Base-by-base conservation (phyloP, 768 basidiomycete species). In the Auriscalpium orientale region DNA sequence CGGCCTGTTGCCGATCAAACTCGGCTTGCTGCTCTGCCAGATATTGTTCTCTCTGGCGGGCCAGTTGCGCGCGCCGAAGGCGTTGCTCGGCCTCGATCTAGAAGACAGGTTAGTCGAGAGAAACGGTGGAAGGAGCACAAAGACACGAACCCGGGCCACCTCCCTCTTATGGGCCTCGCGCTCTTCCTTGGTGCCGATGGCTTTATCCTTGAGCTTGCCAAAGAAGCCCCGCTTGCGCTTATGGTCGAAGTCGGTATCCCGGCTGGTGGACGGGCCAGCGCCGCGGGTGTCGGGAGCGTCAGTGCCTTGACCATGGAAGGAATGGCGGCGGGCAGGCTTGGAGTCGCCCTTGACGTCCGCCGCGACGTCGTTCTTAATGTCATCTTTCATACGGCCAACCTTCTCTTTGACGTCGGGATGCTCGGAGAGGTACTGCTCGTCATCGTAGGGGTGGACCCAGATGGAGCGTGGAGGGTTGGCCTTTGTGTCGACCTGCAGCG, bases 401-500 rank as follows among this genome's bases (percentile, higher is more conserved):
- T 77, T 76, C 55, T 76, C 70, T 53, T 65, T 67, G 8, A 71
- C 58, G 4, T 80, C 76, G 8, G 83, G 80, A 58, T 85, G 78
- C 47, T 79, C 76, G 5, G 57, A 61, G n/a, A 86, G 72, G 67
- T 77, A 88, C 51, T 80, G 74, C 47, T 83, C 79, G 65, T 88
- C 85, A 55, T 88, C 83, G 56, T 80, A 80, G 1, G 88, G 87
- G 64, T 90, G 86, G 1, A 75, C 74, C 88, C 87, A 90, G 62
- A 82, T 87, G 0, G 81, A 75, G 0, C 87, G 79, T 1, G 84
- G 80, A 8, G 88, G 87, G 8, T 67, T 72, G 1, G 81, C 79
- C 56, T 69, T 73, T 0, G 85, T 87, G 58, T 89, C 84, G 16
- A 87, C 82, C 83, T 86, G 48, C 2, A 46, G n/a, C 34, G 16